Percentiles rank a stretch among this genome's conserved stretches.
These are phyloP conservation scores for Cymbopogon citratus DNA, from an alignment of 176 grass and related monocot species.

Conservation along the genomic window DNA sequence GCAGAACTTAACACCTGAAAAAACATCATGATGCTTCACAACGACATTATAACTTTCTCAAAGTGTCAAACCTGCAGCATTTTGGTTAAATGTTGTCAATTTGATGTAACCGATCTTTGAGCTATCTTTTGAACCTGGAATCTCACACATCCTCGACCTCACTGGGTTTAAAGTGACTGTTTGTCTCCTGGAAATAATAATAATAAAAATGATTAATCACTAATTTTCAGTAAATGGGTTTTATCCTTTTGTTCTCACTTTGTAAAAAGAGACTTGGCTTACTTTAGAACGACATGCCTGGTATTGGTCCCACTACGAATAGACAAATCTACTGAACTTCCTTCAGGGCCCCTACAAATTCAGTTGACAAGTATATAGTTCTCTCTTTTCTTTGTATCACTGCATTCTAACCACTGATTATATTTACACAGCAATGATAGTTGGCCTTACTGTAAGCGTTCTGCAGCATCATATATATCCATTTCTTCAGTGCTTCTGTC, in stretches of 20 bases:
- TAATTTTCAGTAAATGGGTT: background rate
- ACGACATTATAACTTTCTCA: background rate
- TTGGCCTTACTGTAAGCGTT: constrained; percentile 67
- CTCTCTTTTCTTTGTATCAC: background rate
- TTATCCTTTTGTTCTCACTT: background rate
- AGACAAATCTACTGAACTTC: constrained; percentile 75
- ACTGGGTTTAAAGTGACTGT: constrained; percentile 74
- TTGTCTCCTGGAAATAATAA: constrained; percentile 58
- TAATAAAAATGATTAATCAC: background rate
- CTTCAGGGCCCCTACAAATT: constrained; percentile 71
- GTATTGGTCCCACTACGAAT: constrained; percentile 62
- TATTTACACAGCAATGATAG: background rate
- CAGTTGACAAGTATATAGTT: background rate
- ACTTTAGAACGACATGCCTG: constrained; percentile 60
- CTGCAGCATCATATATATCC: constrained; percentile 97
- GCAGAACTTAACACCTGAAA: background rate
- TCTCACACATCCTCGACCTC: constrained; percentile 80
- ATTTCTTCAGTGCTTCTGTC: constrained; percentile 62
- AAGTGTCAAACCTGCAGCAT: constrained; percentile 65
- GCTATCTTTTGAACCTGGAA: constrained; percentile 62
- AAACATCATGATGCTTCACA: background rate
- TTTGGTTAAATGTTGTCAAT: constrained; percentile 97
- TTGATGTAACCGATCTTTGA: constrained; percentile 93
- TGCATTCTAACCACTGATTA: background rate
- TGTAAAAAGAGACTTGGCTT: constrained; percentile 27